These are phyloP conservation scores for Kingdonia uniflora DNA, from an alignment of 164 flowering plant genomes.

Conservation along the genomic window DNA sequence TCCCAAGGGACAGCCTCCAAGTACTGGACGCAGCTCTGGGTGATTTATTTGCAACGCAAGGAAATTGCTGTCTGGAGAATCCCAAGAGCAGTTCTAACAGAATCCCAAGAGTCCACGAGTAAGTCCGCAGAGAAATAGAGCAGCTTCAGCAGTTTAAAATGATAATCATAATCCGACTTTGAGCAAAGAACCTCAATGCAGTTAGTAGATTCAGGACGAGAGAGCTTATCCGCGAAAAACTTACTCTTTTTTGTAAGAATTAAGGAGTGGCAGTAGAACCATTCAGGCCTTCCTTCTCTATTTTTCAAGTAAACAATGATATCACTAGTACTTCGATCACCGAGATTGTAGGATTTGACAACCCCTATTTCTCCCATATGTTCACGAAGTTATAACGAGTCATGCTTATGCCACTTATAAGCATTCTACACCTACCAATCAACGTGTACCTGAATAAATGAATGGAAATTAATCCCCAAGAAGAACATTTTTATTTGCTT, in stretches of 20 bases:
- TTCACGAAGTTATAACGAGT: conserved; percentile 8
- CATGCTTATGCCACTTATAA: conserved; percentile 22
- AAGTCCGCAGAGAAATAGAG: conserved; percentile 29
- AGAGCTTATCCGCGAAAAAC: conserved; percentile 29
- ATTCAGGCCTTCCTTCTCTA: conserved; percentile 26
- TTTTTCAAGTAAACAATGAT: conserved; percentile 30
- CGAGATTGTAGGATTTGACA: conserved; percentile 19
- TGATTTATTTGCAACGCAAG: conserved; percentile 37
- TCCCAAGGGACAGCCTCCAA: conserved; percentile 62
- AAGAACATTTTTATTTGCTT: too few relatives aligned
- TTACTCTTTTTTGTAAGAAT: conserved; percentile 39
- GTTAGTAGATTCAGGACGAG: conserved; percentile 11
- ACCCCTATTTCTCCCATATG: conserved; percentile 27
- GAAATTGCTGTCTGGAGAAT: conserved; percentile 35
- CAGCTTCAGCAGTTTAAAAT: conserved; percentile 37
- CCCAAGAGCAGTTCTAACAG: conserved; percentile 38
- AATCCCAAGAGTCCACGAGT: conserved; percentile 34
- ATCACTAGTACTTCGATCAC: conserved; percentile 35
- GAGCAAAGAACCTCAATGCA: conserved; percentile 39
- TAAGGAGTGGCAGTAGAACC: conserved; percentile 38
- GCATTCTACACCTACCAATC: too few relatives aligned
- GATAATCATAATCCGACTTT: conserved; percentile 27
- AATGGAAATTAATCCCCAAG: too few relatives aligned
- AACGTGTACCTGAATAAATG: too few relatives aligned
- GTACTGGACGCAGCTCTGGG: conserved; percentile 36